phyloP scores from a whole-genome alignment of 2,329 filamentous ascomycete species.

The Chaetomium sp. region DNA sequence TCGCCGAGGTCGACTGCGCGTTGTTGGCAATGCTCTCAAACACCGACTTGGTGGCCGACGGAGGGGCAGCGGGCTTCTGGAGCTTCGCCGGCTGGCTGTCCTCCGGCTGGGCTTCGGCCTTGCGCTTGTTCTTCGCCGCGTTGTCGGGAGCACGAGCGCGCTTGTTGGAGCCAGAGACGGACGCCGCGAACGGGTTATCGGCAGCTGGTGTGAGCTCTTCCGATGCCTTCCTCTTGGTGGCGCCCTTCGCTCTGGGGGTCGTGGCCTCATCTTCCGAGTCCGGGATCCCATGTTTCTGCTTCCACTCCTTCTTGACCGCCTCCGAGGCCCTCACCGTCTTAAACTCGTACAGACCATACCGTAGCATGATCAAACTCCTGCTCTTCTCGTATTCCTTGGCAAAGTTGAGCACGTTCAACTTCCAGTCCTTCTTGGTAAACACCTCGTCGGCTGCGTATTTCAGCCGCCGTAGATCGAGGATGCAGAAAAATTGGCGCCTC shows the following conservation, averaged over 20 bases:
- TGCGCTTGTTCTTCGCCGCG: conserved; percentile 47
- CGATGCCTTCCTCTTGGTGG: conserved; percentile 50
- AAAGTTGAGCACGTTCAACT: conserved; percentile 55
- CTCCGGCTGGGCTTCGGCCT: conserved; percentile 39
- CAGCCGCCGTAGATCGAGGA: conserved; percentile 54
- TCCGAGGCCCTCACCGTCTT: conserved; percentile 55
- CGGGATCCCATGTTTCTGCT: conserved; percentile 48
- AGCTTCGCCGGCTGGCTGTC: conserved; percentile 46
- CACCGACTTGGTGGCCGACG: conserved; percentile 49
- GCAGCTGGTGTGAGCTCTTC: conserved; percentile 40
- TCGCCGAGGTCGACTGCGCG: conserved; percentile 27
- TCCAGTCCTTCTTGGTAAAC: conserved; percentile 55
- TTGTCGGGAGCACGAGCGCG: conserved; percentile 38
- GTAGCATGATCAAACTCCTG: conserved; percentile 53
- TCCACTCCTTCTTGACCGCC: conserved; percentile 53
- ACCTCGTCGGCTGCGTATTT: conserved; percentile 58
- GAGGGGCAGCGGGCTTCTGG: conserved; percentile 35
- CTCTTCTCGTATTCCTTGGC: conserved; percentile 61
- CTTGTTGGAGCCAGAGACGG: conserved; percentile 40
- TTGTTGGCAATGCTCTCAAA: conserved; percentile 54
- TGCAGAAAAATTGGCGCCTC: conserved; percentile 56
- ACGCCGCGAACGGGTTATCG: conserved; percentile 27
- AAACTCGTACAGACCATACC: conserved; percentile 57
- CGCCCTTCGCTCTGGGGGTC: conserved; percentile 31
- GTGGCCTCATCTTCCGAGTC: conserved; percentile 41